phyloP scores from a whole-genome alignment of 2,329 filamentous ascomycete genomes.

The Sporothrix variecibatus region DNA sequence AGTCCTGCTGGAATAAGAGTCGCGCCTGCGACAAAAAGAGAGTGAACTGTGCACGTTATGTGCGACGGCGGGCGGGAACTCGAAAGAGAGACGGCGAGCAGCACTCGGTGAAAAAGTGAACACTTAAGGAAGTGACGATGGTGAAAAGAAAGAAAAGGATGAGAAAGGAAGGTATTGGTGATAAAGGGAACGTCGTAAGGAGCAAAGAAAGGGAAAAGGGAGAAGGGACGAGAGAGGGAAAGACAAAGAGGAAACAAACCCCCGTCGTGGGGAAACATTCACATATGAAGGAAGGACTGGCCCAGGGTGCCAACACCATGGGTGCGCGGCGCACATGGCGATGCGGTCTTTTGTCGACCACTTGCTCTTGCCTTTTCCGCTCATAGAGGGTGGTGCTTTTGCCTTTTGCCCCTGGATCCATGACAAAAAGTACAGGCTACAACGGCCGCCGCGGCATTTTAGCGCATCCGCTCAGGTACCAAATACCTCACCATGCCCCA shows the following conservation, averaged over 20 bases:
- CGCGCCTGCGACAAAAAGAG: constrained; percentile 27
- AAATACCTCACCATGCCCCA: background rate
- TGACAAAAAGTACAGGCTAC: constrained; percentile 10
- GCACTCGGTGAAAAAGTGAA: constrained; percentile 19
- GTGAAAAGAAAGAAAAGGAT: constrained; percentile 14
- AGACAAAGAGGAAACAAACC: constrained; percentile 11
- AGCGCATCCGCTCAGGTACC: background rate
- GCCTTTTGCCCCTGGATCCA: constrained; percentile 22
- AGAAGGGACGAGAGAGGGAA: constrained; percentile 1
- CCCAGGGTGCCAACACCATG: constrained; percentile 10
- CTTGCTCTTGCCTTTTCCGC: constrained; percentile 11
- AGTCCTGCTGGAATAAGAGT: constrained; percentile 23
- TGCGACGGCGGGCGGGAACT: constrained; percentile 19
- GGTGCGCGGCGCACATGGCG: constrained; percentile 11
- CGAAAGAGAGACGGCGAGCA: constrained; percentile 21
- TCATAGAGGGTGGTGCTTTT: background rate
- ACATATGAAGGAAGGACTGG: constrained; percentile 22
- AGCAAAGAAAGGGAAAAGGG: constrained; percentile 9
- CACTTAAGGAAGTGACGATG: background rate
- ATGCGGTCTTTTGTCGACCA: constrained; percentile 1
- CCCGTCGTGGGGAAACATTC: constrained; percentile 20
- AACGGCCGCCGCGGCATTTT: background rate
- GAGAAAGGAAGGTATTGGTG: constrained; percentile 15
- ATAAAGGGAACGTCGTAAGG: constrained; percentile 5
- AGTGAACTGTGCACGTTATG: constrained; percentile 16